Base-by-base conservation (phyloP, 2,329 filamentous ascomycete genomes). In the Hymenoscyphus fraxineus region DNA sequence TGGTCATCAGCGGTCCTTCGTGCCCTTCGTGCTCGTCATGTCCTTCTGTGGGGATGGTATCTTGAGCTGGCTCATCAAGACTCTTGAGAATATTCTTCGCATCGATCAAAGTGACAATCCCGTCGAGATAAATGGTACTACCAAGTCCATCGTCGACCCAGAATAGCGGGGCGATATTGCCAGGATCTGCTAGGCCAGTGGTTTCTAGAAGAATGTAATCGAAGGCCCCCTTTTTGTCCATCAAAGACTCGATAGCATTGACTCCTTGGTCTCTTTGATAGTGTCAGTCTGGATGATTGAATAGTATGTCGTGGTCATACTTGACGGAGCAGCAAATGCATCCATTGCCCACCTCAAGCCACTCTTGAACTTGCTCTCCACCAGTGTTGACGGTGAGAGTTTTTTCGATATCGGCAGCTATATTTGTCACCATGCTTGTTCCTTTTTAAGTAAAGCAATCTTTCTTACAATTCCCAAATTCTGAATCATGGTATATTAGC, bases 301-400 rank as follows among this genome's bases (percentile, higher is more conserved):
- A 27, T 39, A n/a, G 13, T 6, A 51, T 16, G 38, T 32, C n/a
- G 44, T 15, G 35, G n/a, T 47, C 60, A 59, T 81, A 93, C 88
- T 97, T 99, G 72, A 98, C 93, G 2, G 93, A 96, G 79, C 95
- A 99, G 79, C 95, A 99, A 70, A 99, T 93, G 76, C 95, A 99
- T 67, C 95, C 95, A 72, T 99, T 99, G 61, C 92, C 93, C 61
- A 99, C 87, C 67, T 97, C 93, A 35, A 99, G 86, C 91, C 96
- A 99, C 80, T 97, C 93, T 74, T 95, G 89, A 6, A 94, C 91
- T 73, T 92, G 85, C 73, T 94, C 86, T 47, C 88, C 90, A 65
- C 89, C 90, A 75, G 93, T 88, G 75, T 89, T 96, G 70, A 99
- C 88, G 0, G 94, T 98, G 67, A 99, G 83, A 55, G 93, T 93